Evolutionary conservation across 176 grass and related monocot species (phyloP), one percentile per base, ranked within the genome.

Genomic region (Oryza longistaminata): DNA sequence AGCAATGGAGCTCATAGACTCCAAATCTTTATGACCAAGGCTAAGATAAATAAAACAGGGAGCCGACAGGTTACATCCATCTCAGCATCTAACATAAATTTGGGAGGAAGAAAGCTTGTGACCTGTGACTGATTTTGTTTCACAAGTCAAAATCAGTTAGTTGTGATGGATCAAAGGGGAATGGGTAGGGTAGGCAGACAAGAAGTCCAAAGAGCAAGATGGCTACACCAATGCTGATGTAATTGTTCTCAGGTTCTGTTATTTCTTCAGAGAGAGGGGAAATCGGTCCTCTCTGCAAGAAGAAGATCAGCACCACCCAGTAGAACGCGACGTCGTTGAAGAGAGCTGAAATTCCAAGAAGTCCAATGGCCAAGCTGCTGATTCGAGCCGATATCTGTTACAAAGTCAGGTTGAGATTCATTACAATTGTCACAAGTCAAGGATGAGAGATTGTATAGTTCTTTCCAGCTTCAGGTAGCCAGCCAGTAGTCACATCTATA

Each of bases 291-390:
- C 96, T 83, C 79, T 99, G 96, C 52, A 99, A 72, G 91, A 99
- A 94, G 81, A 99, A 96, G 88, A 99, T 89, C 64, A 99, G 82
- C 53, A 92, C 93, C 16, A 89, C 88, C 93, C 91, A 99, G 81
- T 99, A 99, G 79, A 96, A 99, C 0, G 93, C 86, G 0, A 96
- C 88, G 2, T 99, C 96, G 2, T 33, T 99, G 80, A 96, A 93
- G 55, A 99, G 88, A 0, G 96, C 88, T 14, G 93, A 71, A 25
- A 99, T 83, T 10, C 96, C 96, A 2, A 99, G 88, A 67, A 96
- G 19, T 11, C 88, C 96, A 11, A 99, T 86, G n/a, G 90, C 58
- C 16, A 91, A 55, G 14, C 86, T 86, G 17, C 82, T 87, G 48
- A 94, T 73, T 45, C 93, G 90, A 64, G 89, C 40, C 0, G 96